Evolutionary conservation across 169 alveolate species (phyloP).

Genomic region (Plasmodium sp.): DNA sequence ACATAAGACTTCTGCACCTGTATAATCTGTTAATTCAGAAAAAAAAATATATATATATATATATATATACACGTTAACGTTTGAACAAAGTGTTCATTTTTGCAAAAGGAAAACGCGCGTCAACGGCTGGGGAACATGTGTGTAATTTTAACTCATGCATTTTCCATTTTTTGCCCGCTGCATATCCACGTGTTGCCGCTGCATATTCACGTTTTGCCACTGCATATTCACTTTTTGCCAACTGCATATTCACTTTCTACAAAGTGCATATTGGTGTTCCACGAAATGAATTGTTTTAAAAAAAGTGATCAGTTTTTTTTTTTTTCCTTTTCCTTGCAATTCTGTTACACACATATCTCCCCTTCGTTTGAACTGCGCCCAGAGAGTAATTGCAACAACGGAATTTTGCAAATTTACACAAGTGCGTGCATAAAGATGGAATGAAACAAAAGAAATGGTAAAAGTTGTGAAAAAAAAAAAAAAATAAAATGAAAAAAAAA

Average conservation of each 20-base stretch:
- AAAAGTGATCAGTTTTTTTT: constrained; percentile 20
- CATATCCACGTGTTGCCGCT: neutral
- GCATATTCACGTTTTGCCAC: neutral
- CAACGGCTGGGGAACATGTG: constrained; percentile 2
- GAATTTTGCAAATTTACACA: neutral
- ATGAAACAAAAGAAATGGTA: constrained; percentile 10
- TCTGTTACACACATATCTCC: constrained; percentile 43
- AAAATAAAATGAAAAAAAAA: constrained; percentile 15
- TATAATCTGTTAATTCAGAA: constrained; percentile 33
- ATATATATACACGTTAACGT: neutral
- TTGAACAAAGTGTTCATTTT: neutral
- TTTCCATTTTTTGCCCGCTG: constrained; percentile 6
- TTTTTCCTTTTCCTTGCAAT: neutral
- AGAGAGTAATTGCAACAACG: constrained; percentile 51
- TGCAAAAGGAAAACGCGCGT: neutral
- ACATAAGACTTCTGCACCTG: constrained; percentile 57
- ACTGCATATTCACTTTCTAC: neutral
- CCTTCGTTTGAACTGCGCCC: constrained; percentile 1
- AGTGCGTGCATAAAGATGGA: constrained; percentile 34
- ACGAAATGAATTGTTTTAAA: neutral
- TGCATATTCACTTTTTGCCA: neutral
- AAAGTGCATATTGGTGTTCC: neutral
- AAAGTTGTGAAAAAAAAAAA: constrained; percentile 12
- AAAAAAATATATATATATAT: neutral
- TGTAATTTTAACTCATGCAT: constrained; percentile 37